Evolutionary conservation across 306 rosid species (phyloP), one percentile per base, ranked within the genome.

Genomic region (Cicer judaicum): DNA sequence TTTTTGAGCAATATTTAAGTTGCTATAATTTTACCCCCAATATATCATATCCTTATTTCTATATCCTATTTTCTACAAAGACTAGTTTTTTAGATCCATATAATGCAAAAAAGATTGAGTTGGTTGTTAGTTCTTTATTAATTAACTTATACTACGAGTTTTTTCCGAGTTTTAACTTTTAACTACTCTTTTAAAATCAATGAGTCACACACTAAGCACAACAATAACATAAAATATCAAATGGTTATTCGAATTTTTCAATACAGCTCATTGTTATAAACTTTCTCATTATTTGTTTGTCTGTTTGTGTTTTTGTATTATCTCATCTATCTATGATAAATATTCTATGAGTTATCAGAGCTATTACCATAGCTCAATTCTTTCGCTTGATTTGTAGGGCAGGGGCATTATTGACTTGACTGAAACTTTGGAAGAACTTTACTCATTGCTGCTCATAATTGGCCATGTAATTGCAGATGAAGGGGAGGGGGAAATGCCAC

Each of bases 391-490:
- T 75, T 73, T 86, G 83, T 85, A 93, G 98, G 97, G 97, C 79
- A 91, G 87, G 85, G 92, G 89, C 82, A 57, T 84, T 73, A 79
- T 82, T 68, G 91, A 91, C 87, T 85, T 84, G 81, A 91, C 96
- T 73, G 94, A 89, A 87, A 88, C 90, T 49, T 65, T 93, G 85
- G 98, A 93, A 83, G 98, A 93, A 87, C 86, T 93, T 59, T 93
- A 93, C 85, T 89, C 98, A 11, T 81, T 93, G 82, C 72, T 93
- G 85, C 86, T 93, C 68, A 84, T 91, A 74, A 89, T 85, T 78
- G 97, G 98, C 64, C 98, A 93, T 34, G 96, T 91, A 68, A 75
- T 89, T 29, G 96, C 98, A 54, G 98, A 93, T 74, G 98, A 93
- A 84, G 98, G 96, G 79, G 96, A 89, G 80, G 98, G 98, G 59